phyloP scores from a whole-genome alignment of 2,329 filamentous ascomycete genomes.

The Fusarium sarcochroum region DNA sequence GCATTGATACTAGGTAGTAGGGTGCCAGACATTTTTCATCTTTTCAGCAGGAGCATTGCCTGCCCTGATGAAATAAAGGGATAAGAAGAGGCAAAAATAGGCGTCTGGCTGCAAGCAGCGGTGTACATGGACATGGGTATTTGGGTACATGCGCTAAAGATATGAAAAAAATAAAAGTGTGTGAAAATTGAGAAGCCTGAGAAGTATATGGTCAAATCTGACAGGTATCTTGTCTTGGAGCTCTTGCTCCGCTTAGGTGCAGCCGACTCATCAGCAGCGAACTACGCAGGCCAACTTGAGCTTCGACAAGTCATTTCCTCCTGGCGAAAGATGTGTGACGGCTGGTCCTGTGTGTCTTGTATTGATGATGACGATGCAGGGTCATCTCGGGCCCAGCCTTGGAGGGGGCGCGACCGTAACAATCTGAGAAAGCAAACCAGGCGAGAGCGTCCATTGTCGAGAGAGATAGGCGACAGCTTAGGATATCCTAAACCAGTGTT shows the following conservation, averaged over 20 bases:
- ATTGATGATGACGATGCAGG: constrained; percentile 32
- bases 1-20: background rate
- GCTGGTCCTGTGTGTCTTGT: constrained; percentile 43
- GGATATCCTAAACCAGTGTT: constrained; percentile 8
- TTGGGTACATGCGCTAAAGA: constrained; percentile 12
- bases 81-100: constrained; percentile 5
- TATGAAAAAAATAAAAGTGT: constrained; percentile 13
- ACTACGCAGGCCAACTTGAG: constrained; percentile 29
- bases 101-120: constrained; percentile 15
- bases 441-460: constrained; percentile 7
- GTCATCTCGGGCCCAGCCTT: constrained; percentile 17
- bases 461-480: constrained; percentile 9
- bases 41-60: constrained; percentile 13
- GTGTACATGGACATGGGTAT: constrained; percentile 21
- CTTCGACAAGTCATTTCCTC: constrained; percentile 40
- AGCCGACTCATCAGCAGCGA: constrained; percentile 41
- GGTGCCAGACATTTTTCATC: constrained; percentile 14
- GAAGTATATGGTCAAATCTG: constrained; percentile 31
- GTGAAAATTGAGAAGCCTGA: constrained; percentile 1
- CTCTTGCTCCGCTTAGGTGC: constrained; percentile 40
- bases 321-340: constrained; percentile 27
- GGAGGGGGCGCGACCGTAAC: constrained; percentile 22
- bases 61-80: constrained; percentile 23
- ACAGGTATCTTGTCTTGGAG: constrained; percentile 39
- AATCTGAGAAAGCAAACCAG: constrained; percentile 5